These are phyloP conservation scores for Conticribra guillardii DNA, from an alignment of 108 stramenopile species.

Conservation along the genomic window DNA sequence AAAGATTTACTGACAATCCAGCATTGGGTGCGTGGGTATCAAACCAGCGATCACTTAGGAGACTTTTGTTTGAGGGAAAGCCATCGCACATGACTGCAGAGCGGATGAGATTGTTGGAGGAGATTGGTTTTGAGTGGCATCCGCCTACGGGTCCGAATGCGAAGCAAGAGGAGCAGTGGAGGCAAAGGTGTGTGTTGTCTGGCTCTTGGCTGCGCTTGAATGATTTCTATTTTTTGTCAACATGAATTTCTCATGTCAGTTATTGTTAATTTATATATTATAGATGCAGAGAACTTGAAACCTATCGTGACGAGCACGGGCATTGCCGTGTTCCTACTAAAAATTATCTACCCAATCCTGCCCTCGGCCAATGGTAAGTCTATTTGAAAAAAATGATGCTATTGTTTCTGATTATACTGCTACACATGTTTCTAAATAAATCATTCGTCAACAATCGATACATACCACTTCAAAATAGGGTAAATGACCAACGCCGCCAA, in stretches of 20 bases:
- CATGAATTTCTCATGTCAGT: no score
- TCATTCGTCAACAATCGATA: no score
- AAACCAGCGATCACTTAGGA: not conserved
- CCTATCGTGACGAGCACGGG: constrained; percentile 42
- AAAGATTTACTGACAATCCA: not conserved
- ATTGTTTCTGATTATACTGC: no score
- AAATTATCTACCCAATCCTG: constrained; percentile 44
- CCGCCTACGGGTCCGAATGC: not conserved
- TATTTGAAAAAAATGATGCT: no score
- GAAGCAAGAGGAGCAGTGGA: not conserved
- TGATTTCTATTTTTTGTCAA: no score
- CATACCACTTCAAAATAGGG: no score
- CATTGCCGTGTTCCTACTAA: constrained; percentile 43
- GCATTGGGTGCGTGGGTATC: not conserved
- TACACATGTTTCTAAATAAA: no score
- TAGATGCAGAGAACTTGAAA: not conserved
- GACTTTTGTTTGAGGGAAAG: constrained; percentile 30
- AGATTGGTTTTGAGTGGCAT: constrained; percentile 62
- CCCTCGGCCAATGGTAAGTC: constrained; percentile 56
- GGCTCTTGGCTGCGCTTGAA: no score
- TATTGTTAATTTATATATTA: not conserved
- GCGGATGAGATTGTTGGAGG: constrained; percentile 43
- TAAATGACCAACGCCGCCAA: no score
- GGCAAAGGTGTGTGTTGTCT: not conserved
- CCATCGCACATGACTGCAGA: constrained; percentile 51